Conservation (phyloP, 2,329 filamentous ascomycete species). For the Neoscytalidium dimidiatum region DNA sequence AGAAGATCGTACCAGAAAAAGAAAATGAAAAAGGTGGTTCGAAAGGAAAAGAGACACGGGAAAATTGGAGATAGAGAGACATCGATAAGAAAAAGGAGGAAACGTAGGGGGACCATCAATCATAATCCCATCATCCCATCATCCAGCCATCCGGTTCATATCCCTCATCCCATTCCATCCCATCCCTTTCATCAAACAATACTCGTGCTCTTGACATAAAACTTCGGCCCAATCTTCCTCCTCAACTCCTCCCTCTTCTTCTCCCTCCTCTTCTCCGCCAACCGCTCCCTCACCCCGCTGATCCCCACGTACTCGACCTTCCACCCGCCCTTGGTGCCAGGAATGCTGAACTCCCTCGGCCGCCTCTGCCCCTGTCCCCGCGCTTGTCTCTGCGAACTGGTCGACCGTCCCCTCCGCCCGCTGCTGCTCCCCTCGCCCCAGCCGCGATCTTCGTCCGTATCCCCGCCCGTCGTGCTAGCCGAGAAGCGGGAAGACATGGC, state of each 20-base stretch:
- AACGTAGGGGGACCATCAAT: not conserved
- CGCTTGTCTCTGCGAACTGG: not conserved
- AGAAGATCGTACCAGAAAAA: too few species aligned
- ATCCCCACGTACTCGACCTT: constrained; percentile 55
- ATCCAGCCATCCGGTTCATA: constrained; percentile 1
- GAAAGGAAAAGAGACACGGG: not conserved
- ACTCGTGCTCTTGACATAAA: constrained; percentile 9
- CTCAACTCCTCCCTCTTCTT: constrained; percentile 55
- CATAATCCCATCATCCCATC: constrained; percentile 9
- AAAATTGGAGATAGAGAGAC: not conserved
- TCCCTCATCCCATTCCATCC: constrained; percentile 1
- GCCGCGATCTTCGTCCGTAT: not conserved
- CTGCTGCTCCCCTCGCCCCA: constrained; percentile 20
- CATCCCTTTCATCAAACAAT: not conserved
- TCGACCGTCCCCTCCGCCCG: constrained; percentile 13
- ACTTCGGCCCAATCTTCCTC: constrained; percentile 47
- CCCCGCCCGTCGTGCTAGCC: constrained; percentile 1
- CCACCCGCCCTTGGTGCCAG: constrained; percentile 25
- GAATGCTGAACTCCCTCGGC: constrained; percentile 17
- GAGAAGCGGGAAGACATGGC: constrained; percentile 2
- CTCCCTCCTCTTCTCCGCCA: constrained; percentile 52
- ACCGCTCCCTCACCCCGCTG: constrained; percentile 49
- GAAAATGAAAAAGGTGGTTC: too few species aligned
- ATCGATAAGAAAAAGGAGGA: not conserved
- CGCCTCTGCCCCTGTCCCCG: too few species aligned